Percentiles rank a stretch among this genome's conserved stretches.
Evolutionary conservation across 169 alveolate species (phyloP).

Genomic region (Nephromyces sp.): DNA sequence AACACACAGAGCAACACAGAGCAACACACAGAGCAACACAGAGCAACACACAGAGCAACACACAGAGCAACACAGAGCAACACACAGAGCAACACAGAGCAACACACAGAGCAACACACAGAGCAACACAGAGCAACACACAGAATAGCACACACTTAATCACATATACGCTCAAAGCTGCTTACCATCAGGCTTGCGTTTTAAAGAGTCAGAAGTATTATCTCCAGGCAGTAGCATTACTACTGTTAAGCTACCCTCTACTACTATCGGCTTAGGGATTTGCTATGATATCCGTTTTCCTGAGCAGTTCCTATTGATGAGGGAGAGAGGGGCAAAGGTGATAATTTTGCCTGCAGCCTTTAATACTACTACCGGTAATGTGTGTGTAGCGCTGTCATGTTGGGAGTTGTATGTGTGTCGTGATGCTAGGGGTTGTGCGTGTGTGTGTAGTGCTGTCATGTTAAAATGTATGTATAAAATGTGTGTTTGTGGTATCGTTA

Average conservation of each 20-base stretch:
- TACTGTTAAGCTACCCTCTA: constrained; percentile 1
- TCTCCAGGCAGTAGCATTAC: constrained; percentile 28
- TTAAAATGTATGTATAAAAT: background rate
- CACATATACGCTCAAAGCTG: background rate
- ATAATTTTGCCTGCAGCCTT: constrained; percentile 74
- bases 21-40: no score
- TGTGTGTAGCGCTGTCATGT: background rate
- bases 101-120: background rate
- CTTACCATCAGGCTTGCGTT: background rate
- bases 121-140: background rate
- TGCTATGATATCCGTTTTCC: constrained; percentile 84
- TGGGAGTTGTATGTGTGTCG: background rate
- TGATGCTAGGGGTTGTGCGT: background rate
- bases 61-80: no score
- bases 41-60: no score
- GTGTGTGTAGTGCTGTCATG: background rate
- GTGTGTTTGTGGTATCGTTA: no score
- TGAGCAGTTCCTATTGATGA: constrained; percentile 62
- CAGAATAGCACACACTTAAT: background rate
- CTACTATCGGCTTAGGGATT: constrained; percentile 68
- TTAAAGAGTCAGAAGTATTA: background rate
- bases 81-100: background rate
- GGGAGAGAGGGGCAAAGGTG: constrained; percentile 55
- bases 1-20: no score
- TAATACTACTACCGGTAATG: constrained; percentile 69